Evolutionary conservation across 2,329 filamentous ascomycete genomes (phyloP), one percentile per base, ranked within the genome.

Genomic region (Aspergillus brasiliensis): DNA sequence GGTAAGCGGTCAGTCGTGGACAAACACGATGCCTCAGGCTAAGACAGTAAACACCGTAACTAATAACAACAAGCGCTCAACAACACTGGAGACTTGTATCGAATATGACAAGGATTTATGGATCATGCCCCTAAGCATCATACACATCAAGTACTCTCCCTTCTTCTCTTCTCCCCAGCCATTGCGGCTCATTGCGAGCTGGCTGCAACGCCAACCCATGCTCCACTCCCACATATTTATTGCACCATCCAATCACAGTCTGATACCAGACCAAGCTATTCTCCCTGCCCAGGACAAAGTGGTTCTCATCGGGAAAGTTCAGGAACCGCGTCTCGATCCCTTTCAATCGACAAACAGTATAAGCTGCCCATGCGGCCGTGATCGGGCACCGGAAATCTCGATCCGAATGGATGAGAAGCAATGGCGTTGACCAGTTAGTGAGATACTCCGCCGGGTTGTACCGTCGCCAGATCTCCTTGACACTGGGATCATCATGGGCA

Each of bases 301-400:
- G 51, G 28, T 54, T 54, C 51, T 54, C 51, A 31, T 54, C 51
- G 13, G 51, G 51, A 19, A 54, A 54, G 21, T 54, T 54, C 37
- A 54, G 25, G 23, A 44, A n/a, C 23, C 51, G 21, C 10, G 51
- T 54, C 37, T 54, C 51, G 13, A 54, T 54, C 8, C 51, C 51
- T 38, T 54, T 54, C 15, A 54, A 13, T 8, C 51, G 23, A 28
- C 51, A 54, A 5, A 37, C 51, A 15, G 51, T 21, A 54, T 54
- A 54, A 2, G 51, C 51, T n/a, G 51, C 51, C 51, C 21, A 54
- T 8, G 37, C 51, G 3, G 51, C 51, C n/a, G 51, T 54, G 13
- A 21, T 54, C 13, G 51, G 51, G 19, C 51, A 54, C 37, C 51
- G 21, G 10, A 44, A 54, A 44, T 54, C 51, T 23, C n/a, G 13